A percentile compares a stretch with the other conserved stretches of the same genome.
These are phyloP conservation scores for Penicillium sp. DNA, from an alignment of 2,329 filamentous ascomycete species.

Conservation along the genomic window DNA sequence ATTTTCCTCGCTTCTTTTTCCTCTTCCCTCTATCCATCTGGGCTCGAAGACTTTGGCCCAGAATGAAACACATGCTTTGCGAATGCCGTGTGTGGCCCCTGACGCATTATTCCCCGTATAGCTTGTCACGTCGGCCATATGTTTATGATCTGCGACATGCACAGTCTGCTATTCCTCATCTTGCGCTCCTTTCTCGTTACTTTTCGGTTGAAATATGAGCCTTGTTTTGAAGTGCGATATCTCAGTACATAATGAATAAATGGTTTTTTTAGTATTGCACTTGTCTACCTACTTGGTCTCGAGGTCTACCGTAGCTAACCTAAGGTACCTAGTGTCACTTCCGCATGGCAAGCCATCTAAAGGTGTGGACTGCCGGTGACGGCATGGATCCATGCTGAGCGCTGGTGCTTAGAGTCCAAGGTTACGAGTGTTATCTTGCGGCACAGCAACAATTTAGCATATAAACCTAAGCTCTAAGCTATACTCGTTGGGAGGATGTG, in stretches of 20 bases:
- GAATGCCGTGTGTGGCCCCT: slow-evolving; percentile 17
- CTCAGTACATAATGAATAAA: slow-evolving; percentile 18
- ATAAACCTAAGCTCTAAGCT: no score
- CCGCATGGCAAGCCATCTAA: no score
- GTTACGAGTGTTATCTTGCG: no score
- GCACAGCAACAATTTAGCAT: no score
- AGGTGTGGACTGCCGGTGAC: no score
- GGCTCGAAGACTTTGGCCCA: slow-evolving; percentile 2
- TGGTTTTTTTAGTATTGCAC: background rate
- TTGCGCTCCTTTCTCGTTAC: slow-evolving; percentile 4
- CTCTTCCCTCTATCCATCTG: slow-evolving; percentile 10
- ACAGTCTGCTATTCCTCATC: slow-evolving; percentile 19
- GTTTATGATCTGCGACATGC: slow-evolving; percentile 24
- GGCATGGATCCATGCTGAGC: no score
- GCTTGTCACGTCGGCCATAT: slow-evolving; percentile 30
- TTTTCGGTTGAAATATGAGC: slow-evolving; percentile 7
- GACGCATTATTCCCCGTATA: slow-evolving; percentile 36
- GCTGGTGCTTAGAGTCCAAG: no score
- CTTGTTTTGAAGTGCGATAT: slow-evolving; percentile 10
- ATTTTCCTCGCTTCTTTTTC: background rate
- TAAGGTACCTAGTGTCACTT: no score
- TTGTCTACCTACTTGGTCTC: background rate
- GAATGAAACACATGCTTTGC: slow-evolving; percentile 7
- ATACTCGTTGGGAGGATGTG: no score
- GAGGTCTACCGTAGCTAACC: background rate